Conservation (phyloP, 306 rosid genomes). For the Sechiopsis laciniata region DNA sequence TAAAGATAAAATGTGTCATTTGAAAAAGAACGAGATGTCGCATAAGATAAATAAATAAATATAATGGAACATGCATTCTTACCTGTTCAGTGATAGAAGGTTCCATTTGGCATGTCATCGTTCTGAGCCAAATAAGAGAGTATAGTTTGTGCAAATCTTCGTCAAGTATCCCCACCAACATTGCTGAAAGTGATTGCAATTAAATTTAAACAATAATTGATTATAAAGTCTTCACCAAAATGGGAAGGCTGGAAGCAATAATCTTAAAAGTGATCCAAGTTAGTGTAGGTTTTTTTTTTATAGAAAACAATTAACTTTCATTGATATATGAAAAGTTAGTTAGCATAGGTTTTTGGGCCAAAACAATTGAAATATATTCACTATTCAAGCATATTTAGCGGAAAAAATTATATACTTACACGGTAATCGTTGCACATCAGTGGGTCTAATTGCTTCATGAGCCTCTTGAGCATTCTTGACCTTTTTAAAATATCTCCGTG, state of each 20-base stretch:
- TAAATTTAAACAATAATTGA: constrained; percentile 25
- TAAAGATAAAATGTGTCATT: neutral
- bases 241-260: constrained; percentile 14
- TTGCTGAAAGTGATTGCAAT: constrained; percentile 47
- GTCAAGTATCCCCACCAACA: constrained; percentile 57
- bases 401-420: constrained; percentile 42
- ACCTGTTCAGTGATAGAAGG: constrained; percentile 73
- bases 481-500: constrained; percentile 71
- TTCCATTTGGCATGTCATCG: constrained; percentile 94
- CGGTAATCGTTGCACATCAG: constrained; percentile 72
- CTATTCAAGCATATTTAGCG: constrained; percentile 12
- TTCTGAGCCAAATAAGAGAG: constrained; percentile 83
- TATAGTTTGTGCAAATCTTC: constrained; percentile 77
- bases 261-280: constrained; percentile 21
- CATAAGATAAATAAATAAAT: no score
- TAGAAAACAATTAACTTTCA: neutral
- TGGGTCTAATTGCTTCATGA: constrained; percentile 97
- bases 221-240: constrained; percentile 21
- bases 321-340: no score
- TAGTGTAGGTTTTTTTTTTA: neutral
- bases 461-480: constrained; percentile 99
- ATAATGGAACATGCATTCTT: constrained; percentile 18
- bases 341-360: neutral
- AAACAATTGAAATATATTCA: neutral
- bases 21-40: neutral